Conservation (phyloP, 1,139 yeast species). For the Blastobotrys ciferrii region DNA sequence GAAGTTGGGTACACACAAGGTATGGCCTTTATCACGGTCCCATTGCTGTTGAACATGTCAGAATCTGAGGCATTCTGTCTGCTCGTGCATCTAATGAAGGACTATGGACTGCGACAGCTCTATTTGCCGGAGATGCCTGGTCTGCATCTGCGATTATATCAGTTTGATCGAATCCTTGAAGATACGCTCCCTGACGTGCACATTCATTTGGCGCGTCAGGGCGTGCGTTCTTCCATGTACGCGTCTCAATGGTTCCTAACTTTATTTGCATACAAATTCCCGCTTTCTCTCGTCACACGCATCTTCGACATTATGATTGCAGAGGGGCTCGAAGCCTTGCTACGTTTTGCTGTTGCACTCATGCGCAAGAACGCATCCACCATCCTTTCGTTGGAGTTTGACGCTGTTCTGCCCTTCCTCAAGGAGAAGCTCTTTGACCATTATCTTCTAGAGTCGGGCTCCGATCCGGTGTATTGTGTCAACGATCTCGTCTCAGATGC, state of each 20-base stretch:
- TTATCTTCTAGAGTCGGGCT: slow-evolving; percentile 45
- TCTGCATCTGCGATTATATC: slow-evolving; percentile 75
- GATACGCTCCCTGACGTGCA: slow-evolving; percentile 64
- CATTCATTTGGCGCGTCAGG: slow-evolving; percentile 77
- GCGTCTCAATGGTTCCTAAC: slow-evolving; percentile 97
- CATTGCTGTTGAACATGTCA: slow-evolving; percentile 72
- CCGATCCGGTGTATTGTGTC: slow-evolving; percentile 49
- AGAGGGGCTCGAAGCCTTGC: slow-evolving; percentile 81
- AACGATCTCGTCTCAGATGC: slow-evolving; percentile 80
- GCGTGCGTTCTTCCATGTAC: slow-evolving; percentile 87
- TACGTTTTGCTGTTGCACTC: slow-evolving; percentile 77
- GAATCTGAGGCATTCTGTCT: slow-evolving; percentile 86
- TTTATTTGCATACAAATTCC: slow-evolving; percentile 89
- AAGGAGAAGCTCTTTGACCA: slow-evolving; percentile 76
- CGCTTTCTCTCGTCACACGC: slow-evolving; percentile 75
- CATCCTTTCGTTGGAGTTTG: slow-evolving; percentile 65
- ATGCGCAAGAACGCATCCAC: slow-evolving; percentile 63
- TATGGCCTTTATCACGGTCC: slow-evolving; percentile 89
- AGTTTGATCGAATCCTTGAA: slow-evolving; percentile 82
- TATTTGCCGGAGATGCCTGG: slow-evolving; percentile 94
- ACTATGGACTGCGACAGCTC: slow-evolving; percentile 70
- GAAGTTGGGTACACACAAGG: slow-evolving; percentile 98
- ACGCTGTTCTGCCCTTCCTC: slow-evolving; percentile 67
- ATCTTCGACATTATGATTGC: slow-evolving; percentile 83
- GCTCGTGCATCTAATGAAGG: slow-evolving; percentile 79